Evolutionary conservation across 2,329 filamentous ascomycete species (phyloP), one percentile per base, ranked within the genome.

Genomic region (Fusarium dlaminii): DNA sequence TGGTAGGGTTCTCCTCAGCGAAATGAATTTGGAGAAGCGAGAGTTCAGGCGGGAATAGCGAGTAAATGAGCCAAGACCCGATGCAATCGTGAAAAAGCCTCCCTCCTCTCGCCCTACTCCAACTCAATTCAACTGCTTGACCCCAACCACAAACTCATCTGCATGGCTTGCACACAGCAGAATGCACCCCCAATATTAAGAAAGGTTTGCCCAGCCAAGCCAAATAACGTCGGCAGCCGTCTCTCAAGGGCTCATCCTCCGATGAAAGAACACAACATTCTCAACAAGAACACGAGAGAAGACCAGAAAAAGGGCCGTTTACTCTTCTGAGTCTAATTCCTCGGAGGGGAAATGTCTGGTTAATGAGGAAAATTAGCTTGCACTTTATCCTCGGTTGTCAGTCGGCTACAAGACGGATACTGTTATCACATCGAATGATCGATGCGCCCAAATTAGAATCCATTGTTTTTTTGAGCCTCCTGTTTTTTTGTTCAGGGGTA

Each of bases 301-400:
- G 42, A 24, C 27, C 17, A 40, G 18, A 42, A 55, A 58, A 71
- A 67, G 54, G 65, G 45, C 63, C 64, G 69, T 42, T 72, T 65
- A 32, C 46, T 15, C 24, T 57, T 57, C 18, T 17, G 32, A 58
- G 43, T 29, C 42, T n/a, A 39, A 63, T 39, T 49, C 36, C 45
- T 51, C 32, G 8, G 42, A 36, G 48, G 63, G 57, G 37, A 42
- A 42, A 48, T 22, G 61, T 27, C 42, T 64, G 52, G 34, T 61
- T 71, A 73, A 73, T 70, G 42, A 73, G 43, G 37, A 67, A 71
- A 70, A n/a, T 30, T 39, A 68, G 51, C 45, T 48, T 8, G 56
- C n/a, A 24, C 40, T 63, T 75, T 77, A 77, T 74, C 75, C 75
- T 77, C 75, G 75, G 75, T 75, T 70, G 70, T 51, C 67, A 57